Evolutionary conservation across 2,329 filamentous ascomycete genomes (phyloP).

Genomic region (Elsinoe australis): DNA sequence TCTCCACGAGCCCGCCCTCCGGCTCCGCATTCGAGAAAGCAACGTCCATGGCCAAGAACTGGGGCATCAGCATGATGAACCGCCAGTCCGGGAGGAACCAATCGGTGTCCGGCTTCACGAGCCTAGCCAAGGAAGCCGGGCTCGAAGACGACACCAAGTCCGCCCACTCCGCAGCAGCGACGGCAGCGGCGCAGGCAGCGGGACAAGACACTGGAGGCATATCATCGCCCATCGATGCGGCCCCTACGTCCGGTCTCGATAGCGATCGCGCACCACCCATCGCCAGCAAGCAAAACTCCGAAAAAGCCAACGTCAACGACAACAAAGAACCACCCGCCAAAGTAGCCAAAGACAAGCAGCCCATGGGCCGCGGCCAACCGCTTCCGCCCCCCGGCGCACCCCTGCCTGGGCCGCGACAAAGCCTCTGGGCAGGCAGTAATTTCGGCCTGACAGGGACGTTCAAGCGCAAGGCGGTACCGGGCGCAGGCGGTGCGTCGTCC

Average conservation of each 20-base stretch:
- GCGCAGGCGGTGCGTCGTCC: too few species aligned
- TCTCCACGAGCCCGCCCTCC: neutral
- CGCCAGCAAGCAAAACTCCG: too few species aligned
- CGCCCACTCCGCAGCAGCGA: neutral
- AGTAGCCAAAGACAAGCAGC: conserved; percentile 36
- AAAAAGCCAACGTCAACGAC: too few species aligned
- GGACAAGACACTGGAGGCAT: too few species aligned
- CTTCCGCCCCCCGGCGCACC: conserved; percentile 74
- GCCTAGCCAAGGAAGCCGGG: conserved; percentile 31
- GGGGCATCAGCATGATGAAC: conserved; percentile 47
- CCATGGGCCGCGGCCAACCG: conserved; percentile 75
- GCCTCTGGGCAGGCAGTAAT: conserved; percentile 20
- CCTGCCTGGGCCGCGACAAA: conserved; percentile 47
- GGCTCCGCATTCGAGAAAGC: conserved; percentile 24
- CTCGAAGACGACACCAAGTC: conserved; percentile 17
- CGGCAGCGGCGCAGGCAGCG: neutral
- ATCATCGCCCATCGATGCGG: too few species aligned
- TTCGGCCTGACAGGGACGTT: conserved; percentile 19
- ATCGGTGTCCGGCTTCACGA: neutral
- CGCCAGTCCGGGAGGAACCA: conserved; percentile 32
- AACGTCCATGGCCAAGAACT: conserved; percentile 53
- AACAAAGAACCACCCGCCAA: neutral
- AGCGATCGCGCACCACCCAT: too few species aligned
- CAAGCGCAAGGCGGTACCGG: conserved; percentile 26
- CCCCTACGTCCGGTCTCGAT: too few species aligned